Conservation (phyloP, 306 rosid genomes). For the Prunus mume region DNA sequence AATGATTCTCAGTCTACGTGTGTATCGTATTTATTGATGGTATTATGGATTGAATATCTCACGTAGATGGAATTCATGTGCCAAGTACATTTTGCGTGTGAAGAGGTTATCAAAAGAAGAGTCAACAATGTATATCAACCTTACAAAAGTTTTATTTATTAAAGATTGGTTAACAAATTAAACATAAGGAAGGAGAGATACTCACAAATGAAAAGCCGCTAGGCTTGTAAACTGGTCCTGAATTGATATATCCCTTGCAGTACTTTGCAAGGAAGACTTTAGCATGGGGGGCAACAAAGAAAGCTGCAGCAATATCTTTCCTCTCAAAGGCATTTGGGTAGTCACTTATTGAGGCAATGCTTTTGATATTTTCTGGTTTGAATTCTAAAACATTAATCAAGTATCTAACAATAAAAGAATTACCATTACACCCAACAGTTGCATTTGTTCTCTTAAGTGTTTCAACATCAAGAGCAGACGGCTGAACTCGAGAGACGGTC, state of each 20-base stretch:
- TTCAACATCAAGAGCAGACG: slow-evolving; percentile 41
- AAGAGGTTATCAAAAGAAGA: too few relatives aligned
- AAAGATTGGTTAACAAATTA: slow-evolving; percentile 4
- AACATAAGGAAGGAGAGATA: neutral
- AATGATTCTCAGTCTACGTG: too few relatives aligned
- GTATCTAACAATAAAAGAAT: slow-evolving; percentile 50
- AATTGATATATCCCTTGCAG: slow-evolving; percentile 37
- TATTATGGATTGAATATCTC: too few relatives aligned
- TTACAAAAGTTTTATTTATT: too few relatives aligned
- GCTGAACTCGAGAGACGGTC: slow-evolving; percentile 44
- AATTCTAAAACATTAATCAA: slow-evolving; percentile 30
- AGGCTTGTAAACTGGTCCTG: slow-evolving; percentile 40
- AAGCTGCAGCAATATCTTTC: slow-evolving; percentile 53
- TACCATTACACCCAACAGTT: slow-evolving; percentile 47
- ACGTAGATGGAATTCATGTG: too few relatives aligned
- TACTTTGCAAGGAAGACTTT: slow-evolving; percentile 58
- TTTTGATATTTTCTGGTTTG: slow-evolving; percentile 34
- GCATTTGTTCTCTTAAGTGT: slow-evolving; percentile 42
- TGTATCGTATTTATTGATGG: too few relatives aligned
- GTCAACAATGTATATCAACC: too few relatives aligned
- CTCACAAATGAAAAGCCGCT: slow-evolving; percentile 62
- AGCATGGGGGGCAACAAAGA: slow-evolving; percentile 60
- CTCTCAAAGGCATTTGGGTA: slow-evolving; percentile 48
- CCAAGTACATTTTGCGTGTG: too few relatives aligned
- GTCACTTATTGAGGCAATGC: slow-evolving; percentile 30